Percentiles rank a stretch among this genome's conserved stretches.
These are phyloP conservation scores for Alternaria rosae DNA, from an alignment of 2,329 filamentous ascomycete species.

Conservation along the genomic window DNA sequence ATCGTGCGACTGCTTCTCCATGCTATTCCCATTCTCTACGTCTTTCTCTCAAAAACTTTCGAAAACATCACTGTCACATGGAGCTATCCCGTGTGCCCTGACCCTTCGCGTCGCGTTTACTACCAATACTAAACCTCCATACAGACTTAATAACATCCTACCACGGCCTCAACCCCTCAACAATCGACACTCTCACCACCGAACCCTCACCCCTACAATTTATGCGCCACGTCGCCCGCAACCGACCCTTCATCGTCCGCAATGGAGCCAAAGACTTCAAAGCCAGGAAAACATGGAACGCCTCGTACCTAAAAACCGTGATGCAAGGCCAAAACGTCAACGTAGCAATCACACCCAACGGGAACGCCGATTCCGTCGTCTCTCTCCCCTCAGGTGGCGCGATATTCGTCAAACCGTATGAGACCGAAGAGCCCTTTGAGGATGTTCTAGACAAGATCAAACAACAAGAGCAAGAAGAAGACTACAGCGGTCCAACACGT, in stretches of 20 bases:
- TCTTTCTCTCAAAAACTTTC: too few species aligned
- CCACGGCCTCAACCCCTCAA: slow-evolving; percentile 71
- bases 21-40: too few species aligned
- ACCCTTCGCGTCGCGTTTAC: too few species aligned
- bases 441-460: slow-evolving; percentile 69
- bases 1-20: too few species aligned
- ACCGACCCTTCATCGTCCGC: slow-evolving; percentile 77
- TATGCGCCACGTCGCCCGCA: slow-evolving; percentile 76
- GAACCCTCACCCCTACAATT: slow-evolving; percentile 80
- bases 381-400: slow-evolving; percentile 63
- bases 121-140: neutral
- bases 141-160: slow-evolving; percentile 69
- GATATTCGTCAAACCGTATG: slow-evolving; percentile 74
- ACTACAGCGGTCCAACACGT: slow-evolving; percentile 24
- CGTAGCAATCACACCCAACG: slow-evolving; percentile 78
- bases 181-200: slow-evolving; percentile 67
- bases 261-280: slow-evolving; percentile 69
- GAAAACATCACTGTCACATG: too few species aligned
- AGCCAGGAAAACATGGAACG: slow-evolving; percentile 69
- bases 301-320: slow-evolving; percentile 62
- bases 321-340: slow-evolving; percentile 69
- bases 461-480: slow-evolving; percentile 57
- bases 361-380: slow-evolving; percentile 68
- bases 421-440: slow-evolving; percentile 69
- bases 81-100: too few species aligned